These are phyloP conservation scores for Podila epicladia DNA, from an alignment of 192 early-diverging fungal species.

Conservation along the genomic window DNA sequence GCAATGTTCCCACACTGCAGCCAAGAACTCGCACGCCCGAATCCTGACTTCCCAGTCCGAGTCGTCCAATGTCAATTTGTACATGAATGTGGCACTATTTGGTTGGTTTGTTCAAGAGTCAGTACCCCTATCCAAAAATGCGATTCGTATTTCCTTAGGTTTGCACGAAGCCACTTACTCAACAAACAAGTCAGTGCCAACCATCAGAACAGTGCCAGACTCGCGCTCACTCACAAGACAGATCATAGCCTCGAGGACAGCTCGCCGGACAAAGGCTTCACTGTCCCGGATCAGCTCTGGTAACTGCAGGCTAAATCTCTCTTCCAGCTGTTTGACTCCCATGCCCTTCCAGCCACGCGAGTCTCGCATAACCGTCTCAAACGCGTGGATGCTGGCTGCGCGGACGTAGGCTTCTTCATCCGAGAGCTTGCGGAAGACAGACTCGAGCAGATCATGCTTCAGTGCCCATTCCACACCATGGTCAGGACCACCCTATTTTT, in stretches of 20 bases:
- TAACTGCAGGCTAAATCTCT: slow-evolving; percentile 42
- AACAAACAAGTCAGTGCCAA: slow-evolving; percentile 28
- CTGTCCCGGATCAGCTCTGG: slow-evolving; percentile 59
- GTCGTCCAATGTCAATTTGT: slow-evolving; percentile 56
- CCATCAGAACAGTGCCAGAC: slow-evolving; percentile 56
- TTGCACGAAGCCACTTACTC: slow-evolving; percentile 16
- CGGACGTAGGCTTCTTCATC: slow-evolving; percentile 65
- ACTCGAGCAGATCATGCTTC: slow-evolving; percentile 45
- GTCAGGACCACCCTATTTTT: slow-evolving; percentile 22
- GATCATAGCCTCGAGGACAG: slow-evolving; percentile 59
- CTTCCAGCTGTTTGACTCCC: slow-evolving; percentile 39
- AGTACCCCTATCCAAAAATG: not conserved
- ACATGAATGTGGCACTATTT: slow-evolving; percentile 51
- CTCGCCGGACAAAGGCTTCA: slow-evolving; percentile 63
- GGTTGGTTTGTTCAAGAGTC: too few relatives aligned
- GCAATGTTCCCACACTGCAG: slow-evolving; percentile 56
- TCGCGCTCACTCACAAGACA: slow-evolving; percentile 57
- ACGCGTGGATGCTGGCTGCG: slow-evolving; percentile 54
- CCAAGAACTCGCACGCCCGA: slow-evolving; percentile 57
- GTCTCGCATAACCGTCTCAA: slow-evolving; percentile 55
- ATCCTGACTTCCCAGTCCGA: slow-evolving; percentile 62
- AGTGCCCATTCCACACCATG: slow-evolving; percentile 55
- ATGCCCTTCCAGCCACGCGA: slow-evolving; percentile 61
- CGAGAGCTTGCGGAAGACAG: slow-evolving; percentile 50
- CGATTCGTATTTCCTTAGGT: not conserved